These are phyloP conservation scores for Aspergillus avenaceus DNA, from an alignment of 495 filamentous ascomycete genomes.

Conservation along the genomic window DNA sequence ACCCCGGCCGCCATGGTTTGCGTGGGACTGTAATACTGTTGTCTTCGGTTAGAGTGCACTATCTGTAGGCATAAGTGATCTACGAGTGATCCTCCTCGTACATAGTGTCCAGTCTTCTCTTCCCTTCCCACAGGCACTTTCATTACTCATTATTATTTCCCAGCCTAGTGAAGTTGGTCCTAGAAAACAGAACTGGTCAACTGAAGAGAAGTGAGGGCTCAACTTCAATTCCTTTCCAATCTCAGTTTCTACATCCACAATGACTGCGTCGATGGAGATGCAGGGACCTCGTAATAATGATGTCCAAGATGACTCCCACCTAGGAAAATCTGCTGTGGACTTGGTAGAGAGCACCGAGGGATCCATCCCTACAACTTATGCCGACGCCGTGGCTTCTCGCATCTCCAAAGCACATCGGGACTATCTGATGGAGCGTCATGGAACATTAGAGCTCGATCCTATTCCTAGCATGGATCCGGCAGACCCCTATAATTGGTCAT, in stretches of 20 bases:
- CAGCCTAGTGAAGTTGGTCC: not conserved
- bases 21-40: constrained; percentile 1
- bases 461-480: constrained; percentile 44
- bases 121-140: not conserved
- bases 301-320: constrained; percentile 7
- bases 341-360: constrained; percentile 31
- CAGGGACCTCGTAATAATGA: constrained; percentile 11
- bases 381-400: constrained; percentile 26
- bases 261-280: constrained; percentile 24
- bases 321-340: constrained; percentile 27
- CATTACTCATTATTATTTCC: too few relatives aligned
- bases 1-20: not conserved
- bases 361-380: constrained; percentile 22
- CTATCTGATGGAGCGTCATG: constrained; percentile 51
- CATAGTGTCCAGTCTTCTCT: not conserved
- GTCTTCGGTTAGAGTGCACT: constrained; percentile 2
- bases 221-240: not conserved
- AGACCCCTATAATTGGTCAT: constrained; percentile 56
- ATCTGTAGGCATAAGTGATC: constrained; percentile 1
- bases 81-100: not conserved
- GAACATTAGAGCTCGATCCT: constrained; percentile 50
- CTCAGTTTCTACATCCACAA: constrained; percentile 4
- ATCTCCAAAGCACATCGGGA: constrained; percentile 41
- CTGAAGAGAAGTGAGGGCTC: not conserved
- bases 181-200: not conserved